A percentile compares a stretch with the other conserved stretches of the same genome.
Conservation (phyloP, 2,329 filamentous ascomycete genomes). For the Thelonectria blattea region DNA sequence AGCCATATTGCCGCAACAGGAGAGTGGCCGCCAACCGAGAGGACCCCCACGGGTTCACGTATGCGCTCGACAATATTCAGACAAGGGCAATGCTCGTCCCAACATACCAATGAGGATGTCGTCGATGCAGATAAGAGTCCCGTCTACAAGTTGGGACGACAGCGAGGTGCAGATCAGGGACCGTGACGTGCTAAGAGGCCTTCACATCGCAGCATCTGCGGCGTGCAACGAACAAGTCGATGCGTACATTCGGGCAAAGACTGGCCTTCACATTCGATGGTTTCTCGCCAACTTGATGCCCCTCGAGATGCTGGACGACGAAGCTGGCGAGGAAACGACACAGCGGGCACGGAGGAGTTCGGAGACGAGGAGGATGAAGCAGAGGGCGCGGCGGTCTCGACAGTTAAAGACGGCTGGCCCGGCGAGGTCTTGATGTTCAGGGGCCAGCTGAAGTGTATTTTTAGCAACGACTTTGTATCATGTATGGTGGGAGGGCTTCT, state of each 20-base stretch:
- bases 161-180: constrained; percentile 52
- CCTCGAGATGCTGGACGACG: constrained; percentile 53
- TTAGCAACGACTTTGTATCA: not conserved
- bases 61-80: constrained; percentile 38
- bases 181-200: constrained; percentile 59
- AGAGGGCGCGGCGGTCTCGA: constrained; percentile 44
- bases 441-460: not conserved
- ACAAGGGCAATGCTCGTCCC: constrained; percentile 38
- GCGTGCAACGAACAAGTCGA: constrained; percentile 62
- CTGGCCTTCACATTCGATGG: constrained; percentile 58
- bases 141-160: constrained; percentile 36
- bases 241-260: constrained; percentile 56
- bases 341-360: constrained; percentile 38
- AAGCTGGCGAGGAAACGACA: constrained; percentile 33
- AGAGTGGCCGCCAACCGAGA: not conserved
- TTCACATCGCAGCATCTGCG: constrained; percentile 62
- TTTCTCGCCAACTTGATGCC: constrained; percentile 61
- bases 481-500: not conserved
- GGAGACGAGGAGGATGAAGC: constrained; percentile 46
- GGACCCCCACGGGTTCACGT: constrained; percentile 33
- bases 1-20: not conserved
- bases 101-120: constrained; percentile 46
- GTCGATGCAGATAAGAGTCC: constrained; percentile 39
- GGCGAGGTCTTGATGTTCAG: constrained; percentile 2
- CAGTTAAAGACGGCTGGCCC: constrained; percentile 30